Base-by-base conservation (phyloP, 2,329 filamentous ascomycete species). In the Spiromastix sp. region DNA sequence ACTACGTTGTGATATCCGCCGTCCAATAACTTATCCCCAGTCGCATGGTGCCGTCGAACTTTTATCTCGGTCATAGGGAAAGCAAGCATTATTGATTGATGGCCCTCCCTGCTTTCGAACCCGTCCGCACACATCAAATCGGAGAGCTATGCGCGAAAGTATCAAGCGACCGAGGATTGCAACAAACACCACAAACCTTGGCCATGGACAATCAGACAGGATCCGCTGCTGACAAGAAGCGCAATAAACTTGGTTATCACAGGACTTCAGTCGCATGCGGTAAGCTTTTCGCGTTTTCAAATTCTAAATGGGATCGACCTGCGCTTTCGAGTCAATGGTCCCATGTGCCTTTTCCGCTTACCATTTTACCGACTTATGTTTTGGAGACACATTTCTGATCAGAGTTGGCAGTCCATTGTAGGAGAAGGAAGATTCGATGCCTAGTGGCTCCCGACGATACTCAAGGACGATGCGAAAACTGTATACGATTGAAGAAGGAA, bases 231-330 rank as follows among this genome's bases (percentile, higher is more conserved):
- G 74, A 81, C 48, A 82, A 81, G 56, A 75, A 77, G 54, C 77
- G 87, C 54, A 95, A 94, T 60, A 95, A 93, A 62, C 71, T 96
- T 42, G 89, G 89, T 25, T 96, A 96, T 56, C 89, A 95, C 64
- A 77, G 89, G 52, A 94, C 86, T 22, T 93, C 87, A 29, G 85
- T 95, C 49, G 91, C 89, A 48, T 96, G 89, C 67, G 82, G 89
- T 96, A 73, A 75, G 87, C 77, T 38, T 27, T 41, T 37, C 30
- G 25, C 29, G 22, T 32, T 34, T 31, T 17, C 17, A 12, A 6
- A 35, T 13, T 13, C 16, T 16, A 17, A 37, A 28, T 36, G 28
- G 12, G 15, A 32, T 37, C 15, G 21, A 47, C 28, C 36, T 27
- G 17, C 11, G 12, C 28, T 25, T 25, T 37, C 12, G 13, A 35